Percentiles rank a stretch among this genome's conserved stretches.
phyloP scores from a whole-genome alignment of 495 filamentous ascomycete species.

The Aspergillus bertholletiae region DNA sequence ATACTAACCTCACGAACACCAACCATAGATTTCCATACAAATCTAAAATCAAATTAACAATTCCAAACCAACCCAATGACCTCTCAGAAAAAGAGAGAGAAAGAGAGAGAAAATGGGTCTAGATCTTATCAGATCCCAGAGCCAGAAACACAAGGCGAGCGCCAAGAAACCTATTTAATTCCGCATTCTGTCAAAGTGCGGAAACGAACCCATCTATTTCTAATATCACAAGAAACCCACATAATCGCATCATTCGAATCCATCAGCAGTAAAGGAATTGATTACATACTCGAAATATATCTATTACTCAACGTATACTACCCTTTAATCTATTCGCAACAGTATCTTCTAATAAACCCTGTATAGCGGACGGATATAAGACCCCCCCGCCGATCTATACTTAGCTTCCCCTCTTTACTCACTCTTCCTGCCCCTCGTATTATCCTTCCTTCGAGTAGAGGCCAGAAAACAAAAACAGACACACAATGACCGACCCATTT shows the following conservation, averaged over 20 bases:
- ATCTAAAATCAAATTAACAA: no score
- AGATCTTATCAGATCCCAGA: no score
- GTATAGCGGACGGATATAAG: not conserved
- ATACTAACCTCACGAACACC: no score
- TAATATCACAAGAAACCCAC: not conserved
- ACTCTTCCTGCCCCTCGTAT: not conserved
- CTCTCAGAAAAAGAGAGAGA: no score
- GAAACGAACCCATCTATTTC: slow-evolving; percentile 16
- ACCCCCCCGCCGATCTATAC: not conserved
- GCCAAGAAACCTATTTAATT: slow-evolving; percentile 14
- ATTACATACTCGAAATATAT: not conserved
- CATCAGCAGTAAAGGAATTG: not conserved
- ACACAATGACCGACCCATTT: slow-evolving; percentile 34
- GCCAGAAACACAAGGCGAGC: no score
- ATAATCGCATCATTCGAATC: not conserved
- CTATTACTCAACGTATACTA: not conserved
- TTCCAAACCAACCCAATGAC: no score
- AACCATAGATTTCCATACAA: no score
- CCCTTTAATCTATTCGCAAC: not conserved
- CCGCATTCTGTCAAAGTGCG: slow-evolving; percentile 38
- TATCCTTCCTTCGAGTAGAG: not conserved
- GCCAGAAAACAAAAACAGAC: not conserved
- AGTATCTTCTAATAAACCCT: not conserved
- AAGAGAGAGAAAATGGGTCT: no score
- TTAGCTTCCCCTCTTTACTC: not conserved